phyloP scores from a whole-genome alignment of 495 filamentous ascomycete species.

The Trichoderma reesei region DNA sequence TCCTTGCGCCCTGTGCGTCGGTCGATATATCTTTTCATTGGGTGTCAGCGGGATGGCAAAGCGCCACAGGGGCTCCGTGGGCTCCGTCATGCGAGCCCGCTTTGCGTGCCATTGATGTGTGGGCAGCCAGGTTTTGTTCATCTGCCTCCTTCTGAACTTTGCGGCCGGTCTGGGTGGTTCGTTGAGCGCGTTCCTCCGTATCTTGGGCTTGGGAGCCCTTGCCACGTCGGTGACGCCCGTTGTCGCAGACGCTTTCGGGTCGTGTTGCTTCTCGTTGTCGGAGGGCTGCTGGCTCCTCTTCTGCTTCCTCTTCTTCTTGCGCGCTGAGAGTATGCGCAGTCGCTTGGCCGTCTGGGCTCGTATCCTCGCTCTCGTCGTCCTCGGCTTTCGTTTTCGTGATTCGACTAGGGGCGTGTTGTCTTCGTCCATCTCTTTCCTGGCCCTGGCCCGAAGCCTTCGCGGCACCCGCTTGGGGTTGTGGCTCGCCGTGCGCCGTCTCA shows the following conservation, averaged over 20 bases:
- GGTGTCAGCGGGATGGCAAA: slow-evolving; percentile 78
- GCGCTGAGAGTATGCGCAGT: slow-evolving; percentile 54
- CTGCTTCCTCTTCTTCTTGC: slow-evolving; percentile 43
- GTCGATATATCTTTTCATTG: slow-evolving; percentile 79
- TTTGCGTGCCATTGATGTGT: slow-evolving; percentile 94
- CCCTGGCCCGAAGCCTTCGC: slow-evolving; percentile 58
- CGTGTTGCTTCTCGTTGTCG: background rate
- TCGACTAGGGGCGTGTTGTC: slow-evolving; percentile 87
- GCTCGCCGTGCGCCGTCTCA: slow-evolving; percentile 81
- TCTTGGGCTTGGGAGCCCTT: slow-evolving; percentile 47
- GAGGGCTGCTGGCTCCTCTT: slow-evolving; percentile 23
- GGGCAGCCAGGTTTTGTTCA: slow-evolving; percentile 86
- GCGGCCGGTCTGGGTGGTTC: slow-evolving; percentile 53
- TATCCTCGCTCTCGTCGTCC: slow-evolving; percentile 56
- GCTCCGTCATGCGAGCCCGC: slow-evolving; percentile 73
- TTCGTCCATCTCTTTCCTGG: slow-evolving; percentile 71
- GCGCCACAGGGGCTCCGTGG: slow-evolving; percentile 72
- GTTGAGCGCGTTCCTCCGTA: slow-evolving; percentile 60
- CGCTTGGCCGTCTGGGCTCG: slow-evolving; percentile 75
- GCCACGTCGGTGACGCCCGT: slow-evolving; percentile 12
- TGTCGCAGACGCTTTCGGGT: slow-evolving; percentile 11
- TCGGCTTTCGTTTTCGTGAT: slow-evolving; percentile 58
- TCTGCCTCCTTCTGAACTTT: slow-evolving; percentile 77
- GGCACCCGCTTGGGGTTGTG: slow-evolving; percentile 94
- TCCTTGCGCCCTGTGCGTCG: slow-evolving; percentile 69